These are phyloP conservation scores for Elsinoe perseae DNA, from an alignment of 2,329 filamentous ascomycete genomes.

Conservation along the genomic window DNA sequence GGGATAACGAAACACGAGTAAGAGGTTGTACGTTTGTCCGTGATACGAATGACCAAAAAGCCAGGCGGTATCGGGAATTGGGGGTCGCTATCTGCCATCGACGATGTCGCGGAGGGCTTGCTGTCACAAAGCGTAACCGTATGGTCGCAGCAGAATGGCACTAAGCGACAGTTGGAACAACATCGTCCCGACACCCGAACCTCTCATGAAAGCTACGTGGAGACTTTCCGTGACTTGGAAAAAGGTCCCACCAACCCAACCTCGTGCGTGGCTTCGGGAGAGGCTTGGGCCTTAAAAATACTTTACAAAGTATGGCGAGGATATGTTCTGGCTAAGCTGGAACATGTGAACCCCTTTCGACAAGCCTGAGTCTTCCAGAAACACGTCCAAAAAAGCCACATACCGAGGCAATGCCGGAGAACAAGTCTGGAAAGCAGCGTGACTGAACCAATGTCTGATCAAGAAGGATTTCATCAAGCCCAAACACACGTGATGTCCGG, in stretches of 20 bases:
- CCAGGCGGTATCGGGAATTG: slow-evolving; percentile 2
- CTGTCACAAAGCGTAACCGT: neutral
- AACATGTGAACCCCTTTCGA: neutral
- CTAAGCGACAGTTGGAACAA: slow-evolving; percentile 9
- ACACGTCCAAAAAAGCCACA: neutral
- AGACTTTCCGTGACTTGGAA: slow-evolving; percentile 1
- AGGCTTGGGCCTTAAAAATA: slow-evolving; percentile 8
- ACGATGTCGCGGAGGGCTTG: neutral
- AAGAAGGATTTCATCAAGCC: slow-evolving; percentile 5
- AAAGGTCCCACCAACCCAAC: slow-evolving; percentile 4
- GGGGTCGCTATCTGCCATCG: neutral
- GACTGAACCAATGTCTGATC: neutral
- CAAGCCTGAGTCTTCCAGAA: slow-evolving; percentile 7
- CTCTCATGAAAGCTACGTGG: neutral
- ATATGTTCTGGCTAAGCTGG: neutral
- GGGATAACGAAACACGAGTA: neutral
- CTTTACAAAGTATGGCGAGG: neutral
- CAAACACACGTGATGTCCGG: slow-evolving; percentile 6
- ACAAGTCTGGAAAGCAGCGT: neutral
- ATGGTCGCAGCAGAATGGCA: neutral
- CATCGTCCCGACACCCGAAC: slow-evolving; percentile 11
- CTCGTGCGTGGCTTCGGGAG: slow-evolving; percentile 13
- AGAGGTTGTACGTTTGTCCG: neutral
- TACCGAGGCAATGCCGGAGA: slow-evolving; percentile 1
- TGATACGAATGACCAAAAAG: neutral